phyloP scores from a whole-genome alignment of 208 protist genomes.

The Leptomonas pyrrhocoris region DNA sequence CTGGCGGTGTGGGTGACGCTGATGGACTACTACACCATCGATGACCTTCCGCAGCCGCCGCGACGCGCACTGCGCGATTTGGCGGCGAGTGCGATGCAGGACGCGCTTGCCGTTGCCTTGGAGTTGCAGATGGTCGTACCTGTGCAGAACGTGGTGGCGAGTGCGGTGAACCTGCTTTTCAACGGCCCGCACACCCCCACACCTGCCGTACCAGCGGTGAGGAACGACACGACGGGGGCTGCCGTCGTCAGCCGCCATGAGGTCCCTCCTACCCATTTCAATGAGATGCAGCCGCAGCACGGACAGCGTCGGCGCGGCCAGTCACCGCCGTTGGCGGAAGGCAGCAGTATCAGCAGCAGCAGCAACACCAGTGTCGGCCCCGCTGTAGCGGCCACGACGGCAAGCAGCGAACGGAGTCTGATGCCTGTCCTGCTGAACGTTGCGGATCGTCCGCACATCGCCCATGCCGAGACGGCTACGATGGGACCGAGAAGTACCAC shows the following conservation, averaged over 20 bases:
- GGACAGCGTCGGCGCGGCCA: not conserved
- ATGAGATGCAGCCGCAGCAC: not conserved
- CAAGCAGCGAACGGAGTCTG: not conserved
- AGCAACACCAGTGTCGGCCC: not conserved
- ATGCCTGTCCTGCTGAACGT: not conserved
- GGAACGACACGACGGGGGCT: not conserved
- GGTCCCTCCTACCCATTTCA: not conserved
- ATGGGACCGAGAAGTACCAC: not conserved
- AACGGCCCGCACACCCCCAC: slow-evolving; percentile 9
- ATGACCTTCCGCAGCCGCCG: slow-evolving; percentile 27
- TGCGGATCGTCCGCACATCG: not conserved
- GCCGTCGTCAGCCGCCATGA: not conserved
- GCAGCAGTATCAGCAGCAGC: slow-evolving; percentile 10
- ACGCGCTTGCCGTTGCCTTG: slow-evolving; percentile 57
- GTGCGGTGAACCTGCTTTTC: slow-evolving; percentile 55
- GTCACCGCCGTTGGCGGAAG: slow-evolving; percentile 3
- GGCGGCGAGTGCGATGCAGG: slow-evolving; percentile 57
- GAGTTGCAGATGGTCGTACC: slow-evolving; percentile 38
- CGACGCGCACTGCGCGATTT: slow-evolving; percentile 54
- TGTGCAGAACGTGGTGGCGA: slow-evolving; percentile 65
- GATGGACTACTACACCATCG: slow-evolving; percentile 36
- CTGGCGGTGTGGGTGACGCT: slow-evolving; percentile 59
- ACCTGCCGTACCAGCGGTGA: not conserved
- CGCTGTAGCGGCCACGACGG: not conserved
- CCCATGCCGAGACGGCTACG: not conserved